Conservation (phyloP, 2,329 filamentous ascomycete genomes). For the Alternaria sp. region DNA sequence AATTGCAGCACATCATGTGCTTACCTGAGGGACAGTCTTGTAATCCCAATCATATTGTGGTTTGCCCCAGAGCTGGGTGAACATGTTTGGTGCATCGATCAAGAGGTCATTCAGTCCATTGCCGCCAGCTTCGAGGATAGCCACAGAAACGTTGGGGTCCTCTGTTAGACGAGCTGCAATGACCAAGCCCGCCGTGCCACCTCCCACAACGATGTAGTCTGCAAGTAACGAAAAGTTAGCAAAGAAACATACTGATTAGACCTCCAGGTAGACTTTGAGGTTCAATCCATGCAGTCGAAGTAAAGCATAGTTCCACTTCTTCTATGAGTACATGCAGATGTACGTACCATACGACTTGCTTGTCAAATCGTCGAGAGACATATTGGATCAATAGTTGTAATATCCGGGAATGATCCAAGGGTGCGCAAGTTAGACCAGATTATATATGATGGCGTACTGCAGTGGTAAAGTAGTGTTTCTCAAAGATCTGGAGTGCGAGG, state of each 20-base stretch:
- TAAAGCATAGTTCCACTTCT: not conserved
- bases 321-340: not conserved
- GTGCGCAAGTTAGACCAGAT: too few relatives aligned
- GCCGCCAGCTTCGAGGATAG: conserved; percentile 37
- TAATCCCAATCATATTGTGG: conserved; percentile 42
- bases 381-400: not conserved
- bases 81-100: conserved; percentile 39
- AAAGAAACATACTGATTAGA: not conserved
- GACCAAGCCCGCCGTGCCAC: conserved; percentile 39
- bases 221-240: not conserved
- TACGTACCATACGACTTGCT: conserved; percentile 26
- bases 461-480: not conserved
- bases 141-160: conserved; percentile 34
- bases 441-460: not conserved
- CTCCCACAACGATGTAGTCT: conserved; percentile 35
- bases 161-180: conserved; percentile 38
- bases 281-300: too few relatives aligned
- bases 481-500: not conserved
- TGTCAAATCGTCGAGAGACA: conserved; percentile 32
- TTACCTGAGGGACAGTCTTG: conserved; percentile 40
- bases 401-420: too few relatives aligned
- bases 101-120: conserved; percentile 34
- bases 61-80: conserved; percentile 31
- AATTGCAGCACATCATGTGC: not conserved
- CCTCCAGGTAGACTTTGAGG: too few relatives aligned